Conservation (phyloP, 768 basidiomycete genomes). For the Lyophyllum atratum region DNA sequence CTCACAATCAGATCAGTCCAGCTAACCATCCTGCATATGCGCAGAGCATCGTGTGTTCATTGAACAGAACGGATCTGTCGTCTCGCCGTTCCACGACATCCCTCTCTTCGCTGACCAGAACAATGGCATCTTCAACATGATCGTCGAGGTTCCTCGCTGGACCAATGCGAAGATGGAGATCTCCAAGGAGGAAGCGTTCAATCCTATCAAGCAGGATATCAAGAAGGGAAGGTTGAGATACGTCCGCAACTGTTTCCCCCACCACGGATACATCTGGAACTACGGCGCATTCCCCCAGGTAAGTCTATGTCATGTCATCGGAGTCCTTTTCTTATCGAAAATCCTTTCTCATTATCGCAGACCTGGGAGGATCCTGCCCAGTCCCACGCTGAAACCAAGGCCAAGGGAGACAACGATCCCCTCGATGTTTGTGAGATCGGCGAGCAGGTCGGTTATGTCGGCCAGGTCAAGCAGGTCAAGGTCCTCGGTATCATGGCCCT, state of each 20-base stretch:
- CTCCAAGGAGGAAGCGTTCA: conserved; percentile 97
- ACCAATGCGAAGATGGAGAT: conserved; percentile 99
- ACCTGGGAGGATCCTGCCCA: conserved; percentile 96
- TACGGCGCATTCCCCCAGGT: conserved; percentile 99
- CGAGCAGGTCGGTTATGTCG: conserved; percentile 95
- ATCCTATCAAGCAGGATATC: conserved; percentile 99
- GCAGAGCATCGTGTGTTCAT: conserved; percentile 94
- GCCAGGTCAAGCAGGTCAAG: conserved; percentile 99
- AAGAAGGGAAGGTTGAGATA: conserved; percentile 95
- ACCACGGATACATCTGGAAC: conserved; percentile 99
- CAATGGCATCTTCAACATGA: conserved; percentile 97
- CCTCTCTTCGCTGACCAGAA: conserved; percentile 96
- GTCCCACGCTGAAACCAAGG: conserved; percentile 95
- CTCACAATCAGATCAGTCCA: conserved; percentile 11
- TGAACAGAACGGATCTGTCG: conserved; percentile 84
- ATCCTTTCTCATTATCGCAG: conserved; percentile 41
- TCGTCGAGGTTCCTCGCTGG: conserved; percentile 98
- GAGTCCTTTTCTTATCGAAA: conserved; percentile 1
- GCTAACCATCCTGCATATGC: conserved; percentile 16
- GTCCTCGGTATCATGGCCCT: conserved; percentile 99
- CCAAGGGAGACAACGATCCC: conserved; percentile 98
- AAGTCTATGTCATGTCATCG: conserved; percentile 17
- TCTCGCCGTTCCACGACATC: conserved; percentile 94
- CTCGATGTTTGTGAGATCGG: conserved; percentile 99
- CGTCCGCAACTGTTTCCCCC: conserved; percentile 99